Percentiles rank a stretch among this genome's conserved stretches.
Evolutionary conservation across 371 early-diverging fungal genomes (phyloP).

Genomic region (Mortierella sp.): DNA sequence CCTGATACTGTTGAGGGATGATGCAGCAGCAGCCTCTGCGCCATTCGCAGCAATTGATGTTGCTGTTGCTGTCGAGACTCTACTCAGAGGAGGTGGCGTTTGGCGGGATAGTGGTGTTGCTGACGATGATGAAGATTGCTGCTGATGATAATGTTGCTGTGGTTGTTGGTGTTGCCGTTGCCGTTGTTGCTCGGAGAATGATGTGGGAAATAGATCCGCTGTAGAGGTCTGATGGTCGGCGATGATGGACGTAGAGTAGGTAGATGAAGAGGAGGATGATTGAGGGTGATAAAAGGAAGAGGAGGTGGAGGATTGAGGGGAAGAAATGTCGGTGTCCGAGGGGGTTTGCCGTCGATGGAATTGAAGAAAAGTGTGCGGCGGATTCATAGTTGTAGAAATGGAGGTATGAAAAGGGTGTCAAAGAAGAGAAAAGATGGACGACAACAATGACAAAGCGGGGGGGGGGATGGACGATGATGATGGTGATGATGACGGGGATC

Average conservation of each 20-base stretch:
- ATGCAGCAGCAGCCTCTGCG: neutral
- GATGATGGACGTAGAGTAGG: neutral
- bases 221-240: neutral
- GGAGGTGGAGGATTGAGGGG: slow-evolving; percentile 1
- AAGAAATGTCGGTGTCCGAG: neutral
- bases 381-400: neutral
- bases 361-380: slow-evolving; percentile 2
- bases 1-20: neutral
- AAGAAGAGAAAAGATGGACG: neutral
- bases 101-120: neutral
- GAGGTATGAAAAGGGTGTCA: neutral
- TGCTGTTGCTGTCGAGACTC: neutral
- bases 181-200: neutral
- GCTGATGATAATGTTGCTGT: slow-evolving; percentile 7
- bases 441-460: too few relatives aligned
- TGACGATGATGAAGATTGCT: slow-evolving; percentile 3
- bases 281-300: neutral
- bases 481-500: slow-evolving; percentile 7
- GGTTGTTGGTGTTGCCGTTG: slow-evolving; percentile 4
- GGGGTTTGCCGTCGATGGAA: neutral
- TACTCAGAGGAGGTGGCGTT: neutral
- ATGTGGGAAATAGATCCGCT: neutral
- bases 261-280: neutral
- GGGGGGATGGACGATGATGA: neutral
- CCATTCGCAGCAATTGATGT: neutral